Base-by-base conservation (phyloP, 1,139 yeast genomes). In the Yamadazyma mexicana region DNA sequence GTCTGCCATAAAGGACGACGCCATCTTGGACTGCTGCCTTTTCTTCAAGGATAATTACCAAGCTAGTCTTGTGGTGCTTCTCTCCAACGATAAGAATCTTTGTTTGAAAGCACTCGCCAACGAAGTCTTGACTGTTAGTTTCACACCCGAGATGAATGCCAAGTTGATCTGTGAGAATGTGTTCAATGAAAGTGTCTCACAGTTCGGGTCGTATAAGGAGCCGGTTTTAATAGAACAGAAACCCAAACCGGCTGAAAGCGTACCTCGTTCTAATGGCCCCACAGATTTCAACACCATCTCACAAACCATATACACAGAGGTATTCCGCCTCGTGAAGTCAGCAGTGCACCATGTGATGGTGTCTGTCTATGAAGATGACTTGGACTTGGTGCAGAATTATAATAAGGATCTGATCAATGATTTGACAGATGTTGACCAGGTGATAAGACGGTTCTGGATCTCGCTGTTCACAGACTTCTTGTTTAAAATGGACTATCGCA, bases 21-120 rank as follows among this genome's bases (percentile, higher is more conserved):
- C 95, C 0, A 89, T 91, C 45, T 61, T 89, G 27, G 97, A 91
- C 59, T 88, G 96, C 56, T 85, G 95, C 51, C 53, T 84, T 22
- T 89, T 74, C 54, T 81, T 82, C 44, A 71, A 75, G 45, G 59
- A 69, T 17, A 56, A 57, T 39, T 44, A 59, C 57, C 56, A 71
- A 11, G 45, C 55, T 14, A 65, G 72, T 32, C 64, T 87, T 37
- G 83, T 83, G 4, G 75, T 88, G 4, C 59, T 87, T 24, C 53
- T 88, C 38, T 83, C 96, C 0, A 86, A 89, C 57, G 98, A 91
- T 57, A 83, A 82, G 50, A 89, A 89, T 55, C 66, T 91, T 16
- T 87, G 96, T 57, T 61, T 77, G 46, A 86, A 84, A 56, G 95
- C 96, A 0, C 64, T 89, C 38, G 60, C 82, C 1, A 82, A 87